Evolutionary conservation across 257 asterid species (phyloP).

Genomic region (Nemophila menziesii): DNA sequence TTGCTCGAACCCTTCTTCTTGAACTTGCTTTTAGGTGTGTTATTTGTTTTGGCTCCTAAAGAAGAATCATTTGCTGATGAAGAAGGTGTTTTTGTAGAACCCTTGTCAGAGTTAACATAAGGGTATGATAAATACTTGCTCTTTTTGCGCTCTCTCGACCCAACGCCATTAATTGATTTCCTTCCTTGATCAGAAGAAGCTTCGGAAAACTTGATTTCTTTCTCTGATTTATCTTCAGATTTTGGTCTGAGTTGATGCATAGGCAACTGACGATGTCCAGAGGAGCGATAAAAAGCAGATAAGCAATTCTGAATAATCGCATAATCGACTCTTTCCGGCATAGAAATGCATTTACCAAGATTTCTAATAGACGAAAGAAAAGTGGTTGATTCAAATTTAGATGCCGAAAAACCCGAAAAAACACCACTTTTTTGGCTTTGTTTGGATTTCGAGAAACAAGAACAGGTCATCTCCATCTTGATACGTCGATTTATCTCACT

Average conservation of each 20-base stretch:
- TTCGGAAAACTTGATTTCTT: conserved; percentile 9
- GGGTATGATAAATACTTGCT: conserved; percentile 83
- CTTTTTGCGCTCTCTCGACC: conserved; percentile 57
- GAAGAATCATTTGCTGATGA: conserved; percentile 20
- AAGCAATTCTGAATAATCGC: conserved; percentile 33
- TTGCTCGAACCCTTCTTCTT: conserved; percentile 20
- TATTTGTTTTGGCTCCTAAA: conserved; percentile 6
- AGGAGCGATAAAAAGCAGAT: conserved; percentile 45
- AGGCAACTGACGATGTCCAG: conserved; percentile 62
- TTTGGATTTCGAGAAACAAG: conserved; percentile 45
- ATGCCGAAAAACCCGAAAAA: conserved; percentile 13
- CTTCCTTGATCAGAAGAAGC: background rate
- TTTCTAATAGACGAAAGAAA: conserved; percentile 29
- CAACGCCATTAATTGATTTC: conserved; percentile 22
- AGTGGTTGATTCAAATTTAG: conserved; percentile 41
- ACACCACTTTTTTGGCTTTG: conserved; percentile 15
- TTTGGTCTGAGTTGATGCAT: conserved; percentile 35
- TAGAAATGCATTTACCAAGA: conserved; percentile 26
- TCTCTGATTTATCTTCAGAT: conserved; percentile 8
- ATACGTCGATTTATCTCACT: conserved; percentile 45
- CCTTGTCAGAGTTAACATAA: conserved; percentile 31
- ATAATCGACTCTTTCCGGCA: conserved; percentile 35
- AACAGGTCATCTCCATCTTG: conserved; percentile 55
- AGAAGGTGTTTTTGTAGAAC: conserved; percentile 11
- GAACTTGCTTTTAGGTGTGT: conserved; percentile 11